Base-by-base conservation (phyloP, 768 basidiomycete species). In the Lactifluus hygrophoroides region DNA sequence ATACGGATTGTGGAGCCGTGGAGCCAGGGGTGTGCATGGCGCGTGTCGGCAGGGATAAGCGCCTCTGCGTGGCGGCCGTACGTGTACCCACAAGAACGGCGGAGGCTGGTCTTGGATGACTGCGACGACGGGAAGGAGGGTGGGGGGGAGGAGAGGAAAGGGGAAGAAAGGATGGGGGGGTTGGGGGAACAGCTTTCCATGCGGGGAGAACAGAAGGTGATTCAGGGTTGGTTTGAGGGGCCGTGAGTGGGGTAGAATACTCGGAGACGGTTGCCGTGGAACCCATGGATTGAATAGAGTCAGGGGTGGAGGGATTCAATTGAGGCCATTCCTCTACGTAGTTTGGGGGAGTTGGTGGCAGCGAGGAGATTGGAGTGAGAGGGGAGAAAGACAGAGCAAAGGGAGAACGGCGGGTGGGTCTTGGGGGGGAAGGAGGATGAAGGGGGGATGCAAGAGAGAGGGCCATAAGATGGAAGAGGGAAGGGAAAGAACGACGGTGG, bases 131-230 rank as follows among this genome's bases (percentile, higher is more conserved):
- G 47, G 47, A 25, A 27, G 62, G 54, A 5, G 53, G 58, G 2
- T 40, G 30, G 14, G 49, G 42, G 14, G 49, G 42, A n/a, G 58
- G 58, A 16, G 58, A 50, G 8, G 58, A 61, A 25, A 51, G 50
- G 11, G 45, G 28, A n/a, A 54, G 40, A 32, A 52, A 52, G 17
- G 55, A 42, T 17, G 62, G 62, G n/a, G 62, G 62, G 0, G 62
- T 61, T 40, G 62, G 62, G 35, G 62, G 62, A 17, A 63, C 62
- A 17, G 62, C 57, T 46, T 52, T 61, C 62, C 60, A 61, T 14
- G 51, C 60, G 21, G 60, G 60, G 5, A 61, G 57, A 35, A 23
- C 10, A 17, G 60, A 44, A 14, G 56, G 57, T 3, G 60, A 52
- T 27, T 40, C 40, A 4, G 42, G n/a, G 10, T 32, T 10, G 10